Evolutionary conservation across 805 yeast species (phyloP), one percentile per base, ranked within the genome.

Genomic region (Saccharomyces paradoxus): DNA sequence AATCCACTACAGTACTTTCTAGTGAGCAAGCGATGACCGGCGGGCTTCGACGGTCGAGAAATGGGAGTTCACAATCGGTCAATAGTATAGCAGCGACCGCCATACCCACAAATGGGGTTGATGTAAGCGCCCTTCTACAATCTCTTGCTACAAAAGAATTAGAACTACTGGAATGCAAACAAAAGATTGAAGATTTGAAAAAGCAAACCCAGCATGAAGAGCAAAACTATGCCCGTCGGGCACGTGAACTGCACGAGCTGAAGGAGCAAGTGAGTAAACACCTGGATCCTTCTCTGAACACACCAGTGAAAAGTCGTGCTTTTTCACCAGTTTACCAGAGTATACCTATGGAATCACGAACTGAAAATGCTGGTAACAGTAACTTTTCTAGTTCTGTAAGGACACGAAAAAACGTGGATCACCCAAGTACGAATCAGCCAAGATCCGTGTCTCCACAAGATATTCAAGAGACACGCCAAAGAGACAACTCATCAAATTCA

Each of bases 71-170:
- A 22, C 51, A 49, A 17, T 49, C 44, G 60, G 56, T 29, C 28
- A 52, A 46, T 13, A 22, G n/a, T 14, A 10, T 46, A 14, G 10
- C 12, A 26, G 17, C 31, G 28, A 22, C 50, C 13, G 3, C 41
- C 29, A 29, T 29, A 8, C 49, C 50, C 24, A 29, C 53, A 46
- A 56, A 5, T 21, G 44, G 3, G 60, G 64, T 58, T 17, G 81
- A 76, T 46, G 71, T 84, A 5, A 81, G 81, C 55, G 80, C 77
- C 4, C 79, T 83, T 50, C 68, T 86, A 50, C 75, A 88, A 57
- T 70, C 77, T 8, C 69, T 86, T 48, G 92, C 92, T 0, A 71
- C 81, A 46, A 86, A 84, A 62, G 94, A 86, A 64, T 80, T 83
- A 80, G 79, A 78, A 27, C 72, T 86, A 29, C 77, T 86, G 50